Evolutionary conservation across 2,329 filamentous ascomycete species (phyloP).

Genomic region (Didymellaceae sp.): DNA sequence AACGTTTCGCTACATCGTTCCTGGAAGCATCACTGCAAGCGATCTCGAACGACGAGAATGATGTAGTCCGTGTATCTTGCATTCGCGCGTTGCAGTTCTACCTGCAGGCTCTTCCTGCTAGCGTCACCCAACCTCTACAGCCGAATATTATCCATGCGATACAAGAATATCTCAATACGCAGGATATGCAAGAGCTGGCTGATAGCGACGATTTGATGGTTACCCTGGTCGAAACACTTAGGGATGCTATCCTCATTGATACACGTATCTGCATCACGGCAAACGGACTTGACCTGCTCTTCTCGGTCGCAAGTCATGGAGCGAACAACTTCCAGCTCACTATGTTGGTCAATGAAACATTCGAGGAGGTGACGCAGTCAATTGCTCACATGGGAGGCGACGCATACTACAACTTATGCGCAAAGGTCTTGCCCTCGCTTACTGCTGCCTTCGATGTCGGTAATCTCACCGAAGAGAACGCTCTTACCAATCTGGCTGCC

Average conservation of each 20-base stretch:
- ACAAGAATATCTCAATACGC: conserved; percentile 75
- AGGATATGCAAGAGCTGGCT: conserved; percentile 81
- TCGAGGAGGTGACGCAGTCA: conserved; percentile 81
- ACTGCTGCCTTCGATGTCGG: conserved; percentile 90
- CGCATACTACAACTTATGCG: conserved; percentile 78
- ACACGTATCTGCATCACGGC: conserved; percentile 75
- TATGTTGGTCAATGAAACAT: conserved; percentile 85
- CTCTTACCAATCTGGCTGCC: conserved; percentile 83
- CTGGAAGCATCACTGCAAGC: conserved; percentile 77
- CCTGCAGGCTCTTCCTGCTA: conserved; percentile 60
- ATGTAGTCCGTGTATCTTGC: conserved; percentile 90
- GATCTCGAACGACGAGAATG: conserved; percentile 76
- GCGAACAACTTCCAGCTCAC: conserved; percentile 90
- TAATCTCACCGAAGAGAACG: conserved; percentile 81
- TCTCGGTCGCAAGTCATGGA: conserved; percentile 86
- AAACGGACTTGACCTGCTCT: conserved; percentile 81
- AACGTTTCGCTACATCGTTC: conserved; percentile 64
- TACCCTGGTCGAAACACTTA: conserved; percentile 84
- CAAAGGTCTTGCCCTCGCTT: conserved; percentile 84
- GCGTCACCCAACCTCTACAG: conserved; percentile 65
- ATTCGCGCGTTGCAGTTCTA: conserved; percentile 83
- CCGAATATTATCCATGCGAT: conserved; percentile 65
- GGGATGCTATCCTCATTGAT: conserved; percentile 82
- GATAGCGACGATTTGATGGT: conserved; percentile 93
- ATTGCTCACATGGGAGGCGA: conserved; percentile 70